Conservation (phyloP, 768 basidiomycete species). For the Boletus eberwhitei region DNA sequence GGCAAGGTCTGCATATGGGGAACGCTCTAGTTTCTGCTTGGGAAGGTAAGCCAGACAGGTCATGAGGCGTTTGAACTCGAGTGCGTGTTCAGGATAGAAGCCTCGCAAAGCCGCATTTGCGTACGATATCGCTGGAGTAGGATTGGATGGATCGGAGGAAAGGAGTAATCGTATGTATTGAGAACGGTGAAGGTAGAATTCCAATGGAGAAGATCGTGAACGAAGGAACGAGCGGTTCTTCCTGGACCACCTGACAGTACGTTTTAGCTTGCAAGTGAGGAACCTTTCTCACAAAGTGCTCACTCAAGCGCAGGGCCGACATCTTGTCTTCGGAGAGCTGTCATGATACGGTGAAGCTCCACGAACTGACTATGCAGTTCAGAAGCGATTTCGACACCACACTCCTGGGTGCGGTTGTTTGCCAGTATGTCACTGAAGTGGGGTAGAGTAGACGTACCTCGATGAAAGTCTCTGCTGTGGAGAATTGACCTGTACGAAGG, state of each 20-base stretch:
- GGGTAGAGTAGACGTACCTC: constrained; percentile 42
- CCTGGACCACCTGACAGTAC: constrained; percentile 67
- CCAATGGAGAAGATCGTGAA: constrained; percentile 72
- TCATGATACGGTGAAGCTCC: constrained; percentile 70
- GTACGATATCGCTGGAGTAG: constrained; percentile 65
- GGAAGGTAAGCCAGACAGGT: constrained; percentile 72
- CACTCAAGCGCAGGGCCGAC: constrained; percentile 78
- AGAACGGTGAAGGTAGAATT: constrained; percentile 88
- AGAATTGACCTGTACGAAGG: constrained; percentile 77
- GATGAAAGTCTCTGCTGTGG: constrained; percentile 71
- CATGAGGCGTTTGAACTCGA: constrained; percentile 69
- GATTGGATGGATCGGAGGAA: constrained; percentile 55
- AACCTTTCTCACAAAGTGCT: constrained; percentile 20
- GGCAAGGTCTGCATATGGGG: constrained; percentile 74
- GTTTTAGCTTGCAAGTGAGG: not conserved
- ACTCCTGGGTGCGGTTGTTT: constrained; percentile 50
- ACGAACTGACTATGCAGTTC: constrained; percentile 56
- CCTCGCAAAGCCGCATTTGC: constrained; percentile 61
- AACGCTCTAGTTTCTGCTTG: constrained; percentile 55
- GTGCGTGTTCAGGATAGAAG: constrained; percentile 58
- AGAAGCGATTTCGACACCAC: constrained; percentile 51
- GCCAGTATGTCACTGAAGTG: not conserved
- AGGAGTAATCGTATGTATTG: constrained; percentile 82
- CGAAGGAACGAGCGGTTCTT: constrained; percentile 64
- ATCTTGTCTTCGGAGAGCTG: constrained; percentile 60